Evolutionary conservation across 2,329 filamentous ascomycete species (phyloP).

Genomic region (Colletotrichum coccodes): DNA sequence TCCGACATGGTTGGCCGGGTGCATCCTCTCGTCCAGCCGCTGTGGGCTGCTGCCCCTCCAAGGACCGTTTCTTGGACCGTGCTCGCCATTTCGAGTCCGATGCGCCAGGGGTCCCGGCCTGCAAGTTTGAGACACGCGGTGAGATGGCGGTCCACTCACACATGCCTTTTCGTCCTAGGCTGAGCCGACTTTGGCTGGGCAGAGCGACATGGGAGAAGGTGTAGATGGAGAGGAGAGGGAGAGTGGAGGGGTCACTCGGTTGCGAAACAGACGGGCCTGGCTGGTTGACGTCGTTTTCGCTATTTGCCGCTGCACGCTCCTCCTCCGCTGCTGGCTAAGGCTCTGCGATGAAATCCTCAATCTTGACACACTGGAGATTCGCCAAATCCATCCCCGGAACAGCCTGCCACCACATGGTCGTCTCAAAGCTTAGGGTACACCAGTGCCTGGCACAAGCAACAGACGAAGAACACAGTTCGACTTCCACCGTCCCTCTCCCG

Average conservation of each 20-base stretch:
- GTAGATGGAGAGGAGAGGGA: not conserved
- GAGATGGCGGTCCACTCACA: constrained; percentile 25
- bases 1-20: constrained; percentile 20
- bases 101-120: constrained; percentile 20
- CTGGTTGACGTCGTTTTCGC: constrained; percentile 8
- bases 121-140: constrained; percentile 28
- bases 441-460: not conserved
- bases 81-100: constrained; percentile 9
- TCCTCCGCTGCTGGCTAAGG: not conserved
- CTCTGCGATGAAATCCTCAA: not conserved
- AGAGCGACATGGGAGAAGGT: not conserved
- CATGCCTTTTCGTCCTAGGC: constrained; percentile 4
- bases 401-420: not conserved
- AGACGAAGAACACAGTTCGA: not conserved
- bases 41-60: not conserved
- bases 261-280: constrained; percentile 14
- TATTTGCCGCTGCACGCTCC: constrained; percentile 16
- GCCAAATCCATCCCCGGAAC: not conserved
- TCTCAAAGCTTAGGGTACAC: not conserved
- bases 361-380: not conserved
- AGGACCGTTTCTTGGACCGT: constrained; percentile 13
- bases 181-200: constrained; percentile 4
- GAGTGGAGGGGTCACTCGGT: not conserved
- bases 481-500: not conserved
- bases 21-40: constrained; percentile 24